Conservation (phyloP, 345 rosid genomes). For the Euphorbia pulcherrima region DNA sequence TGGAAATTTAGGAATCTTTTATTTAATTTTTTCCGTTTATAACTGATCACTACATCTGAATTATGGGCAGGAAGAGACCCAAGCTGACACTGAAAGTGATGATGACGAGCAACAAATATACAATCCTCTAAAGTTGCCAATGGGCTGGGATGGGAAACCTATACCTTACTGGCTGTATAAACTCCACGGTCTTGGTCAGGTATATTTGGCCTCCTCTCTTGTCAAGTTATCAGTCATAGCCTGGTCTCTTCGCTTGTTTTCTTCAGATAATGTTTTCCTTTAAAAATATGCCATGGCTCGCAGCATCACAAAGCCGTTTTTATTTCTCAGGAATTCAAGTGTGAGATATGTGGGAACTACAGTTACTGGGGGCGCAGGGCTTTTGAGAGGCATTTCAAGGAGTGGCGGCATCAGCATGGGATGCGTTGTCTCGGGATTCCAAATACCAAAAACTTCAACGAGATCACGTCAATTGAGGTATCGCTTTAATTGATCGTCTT, state of each 20-base stretch:
- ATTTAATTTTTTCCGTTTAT: background rate
- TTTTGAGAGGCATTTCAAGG: constrained; percentile 96
- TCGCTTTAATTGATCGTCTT: background rate
- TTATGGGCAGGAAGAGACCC: constrained; percentile 72
- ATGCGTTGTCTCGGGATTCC: constrained; percentile 99
- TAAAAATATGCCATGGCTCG: background rate
- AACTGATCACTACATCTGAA: constrained; percentile 8
- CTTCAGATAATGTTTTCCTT: background rate
- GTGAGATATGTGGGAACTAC: constrained; percentile 91
- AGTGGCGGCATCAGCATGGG: constrained; percentile 97
- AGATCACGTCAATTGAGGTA: constrained; percentile 89
- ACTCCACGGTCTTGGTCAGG: constrained; percentile 99
- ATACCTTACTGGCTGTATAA: constrained; percentile 99
- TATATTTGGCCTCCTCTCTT: constrained; percentile 22
- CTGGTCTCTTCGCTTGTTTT: background rate
- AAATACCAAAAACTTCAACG: constrained; percentile 96
- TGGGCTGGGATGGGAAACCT: constrained; percentile 99
- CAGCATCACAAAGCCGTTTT: background rate
- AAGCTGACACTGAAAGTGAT: constrained; percentile 88
- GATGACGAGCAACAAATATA: constrained; percentile 95
- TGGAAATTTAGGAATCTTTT: background rate
- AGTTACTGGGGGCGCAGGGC: constrained; percentile 99
- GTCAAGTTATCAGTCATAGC: background rate
- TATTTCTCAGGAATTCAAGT: constrained; percentile 69
- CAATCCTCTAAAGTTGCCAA: constrained; percentile 90